Percentiles rank a stretch among this genome's conserved stretches.
Evolutionary conservation across 208 protist genomes (phyloP).

Genomic region (Leptomonas pyrrhocoris): DNA sequence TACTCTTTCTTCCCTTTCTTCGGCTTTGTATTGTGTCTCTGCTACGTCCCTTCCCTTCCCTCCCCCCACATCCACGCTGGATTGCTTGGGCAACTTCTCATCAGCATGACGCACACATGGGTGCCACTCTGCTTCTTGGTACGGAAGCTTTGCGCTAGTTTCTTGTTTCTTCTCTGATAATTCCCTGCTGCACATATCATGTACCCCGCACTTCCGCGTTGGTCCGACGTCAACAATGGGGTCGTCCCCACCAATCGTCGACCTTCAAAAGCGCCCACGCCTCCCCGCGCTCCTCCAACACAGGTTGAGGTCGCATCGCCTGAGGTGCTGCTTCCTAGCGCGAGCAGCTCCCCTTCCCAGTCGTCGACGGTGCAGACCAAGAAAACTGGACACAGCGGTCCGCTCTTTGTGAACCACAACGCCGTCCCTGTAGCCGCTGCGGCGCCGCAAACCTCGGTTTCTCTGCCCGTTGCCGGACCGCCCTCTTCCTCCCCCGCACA

Average conservation of each 20-base stretch:
- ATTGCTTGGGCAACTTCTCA: too few species aligned
- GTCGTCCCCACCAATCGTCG: background rate
- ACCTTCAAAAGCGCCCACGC: background rate
- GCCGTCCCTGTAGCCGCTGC: background rate
- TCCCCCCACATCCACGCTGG: too few species aligned
- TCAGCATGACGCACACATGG: too few species aligned
- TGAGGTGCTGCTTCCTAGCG: background rate
- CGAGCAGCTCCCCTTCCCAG: background rate
- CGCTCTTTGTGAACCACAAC: conserved; percentile 33
- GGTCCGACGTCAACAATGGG: conserved; percentile 3
- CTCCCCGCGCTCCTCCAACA: background rate
- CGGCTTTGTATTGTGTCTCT: too few species aligned
- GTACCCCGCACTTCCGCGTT: conserved; percentile 30
- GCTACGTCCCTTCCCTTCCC: too few species aligned
- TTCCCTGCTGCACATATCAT: too few species aligned
- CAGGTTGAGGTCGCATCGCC: background rate
- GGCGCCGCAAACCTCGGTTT: background rate
- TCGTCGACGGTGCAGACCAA: background rate
- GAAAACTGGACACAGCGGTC: conserved; percentile 11
- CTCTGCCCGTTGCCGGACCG: background rate
- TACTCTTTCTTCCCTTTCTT: too few species aligned
- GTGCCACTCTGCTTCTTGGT: too few species aligned
- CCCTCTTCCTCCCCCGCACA: background rate
- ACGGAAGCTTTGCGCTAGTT: too few species aligned
- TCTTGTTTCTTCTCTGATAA: too few species aligned